Percentiles rank a stretch among this genome's conserved stretches.
phyloP scores from a whole-genome alignment of 345 rosid genomes.

The Ailanthus altissimus region DNA sequence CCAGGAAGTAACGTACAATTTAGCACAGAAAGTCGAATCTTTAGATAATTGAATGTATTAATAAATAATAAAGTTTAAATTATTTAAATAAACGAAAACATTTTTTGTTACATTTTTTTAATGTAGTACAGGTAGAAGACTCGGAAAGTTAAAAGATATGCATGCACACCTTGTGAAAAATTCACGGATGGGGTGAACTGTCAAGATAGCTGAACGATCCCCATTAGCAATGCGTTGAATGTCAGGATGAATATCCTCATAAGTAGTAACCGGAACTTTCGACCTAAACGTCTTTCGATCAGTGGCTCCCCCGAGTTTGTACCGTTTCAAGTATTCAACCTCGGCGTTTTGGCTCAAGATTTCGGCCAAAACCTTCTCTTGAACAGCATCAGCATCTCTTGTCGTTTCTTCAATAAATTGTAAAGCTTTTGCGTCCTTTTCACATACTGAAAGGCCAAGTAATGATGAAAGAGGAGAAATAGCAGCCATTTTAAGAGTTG shows the following conservation, averaged over 20 bases:
- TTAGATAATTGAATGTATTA: background rate
- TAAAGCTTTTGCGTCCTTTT: constrained; percentile 78
- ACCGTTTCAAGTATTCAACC: constrained; percentile 69
- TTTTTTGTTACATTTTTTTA: background rate
- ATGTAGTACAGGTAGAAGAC: too few relatives aligned
- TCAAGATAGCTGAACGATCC: constrained; percentile 75
- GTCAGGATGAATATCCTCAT: constrained; percentile 81
- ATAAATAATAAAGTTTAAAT: background rate
- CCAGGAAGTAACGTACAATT: background rate
- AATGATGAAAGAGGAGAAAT: constrained; percentile 60
- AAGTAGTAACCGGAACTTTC: constrained; percentile 65
- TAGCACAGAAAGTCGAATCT: too few relatives aligned
- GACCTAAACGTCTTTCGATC: constrained; percentile 71
- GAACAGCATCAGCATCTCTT: constrained; percentile 58
- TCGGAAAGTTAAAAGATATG: background rate
- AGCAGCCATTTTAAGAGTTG: constrained; percentile 49
- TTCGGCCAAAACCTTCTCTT: constrained; percentile 58
- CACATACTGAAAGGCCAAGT: constrained; percentile 68
- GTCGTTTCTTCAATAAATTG: constrained; percentile 77
- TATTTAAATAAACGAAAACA: too few relatives aligned
- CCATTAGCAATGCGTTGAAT: constrained; percentile 39
- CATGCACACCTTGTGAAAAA: constrained; percentile 71
- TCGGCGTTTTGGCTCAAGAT: constrained; percentile 61
- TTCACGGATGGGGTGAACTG: constrained; percentile 81
- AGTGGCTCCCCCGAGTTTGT: constrained; percentile 51